Base-by-base conservation (phyloP, 257 asterid genomes). In the Ilex asprella region DNA sequence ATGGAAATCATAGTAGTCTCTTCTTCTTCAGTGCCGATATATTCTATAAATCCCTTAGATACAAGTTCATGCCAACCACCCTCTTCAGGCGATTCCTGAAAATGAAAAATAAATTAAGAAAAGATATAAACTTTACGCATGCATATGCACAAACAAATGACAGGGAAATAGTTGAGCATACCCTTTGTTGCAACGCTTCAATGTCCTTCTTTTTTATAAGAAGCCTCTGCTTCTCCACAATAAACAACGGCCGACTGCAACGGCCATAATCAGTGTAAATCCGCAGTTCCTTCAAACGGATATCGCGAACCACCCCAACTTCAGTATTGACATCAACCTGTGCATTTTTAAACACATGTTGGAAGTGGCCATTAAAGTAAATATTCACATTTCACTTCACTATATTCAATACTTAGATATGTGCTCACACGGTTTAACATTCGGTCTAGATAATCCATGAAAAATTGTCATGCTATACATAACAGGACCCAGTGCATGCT, bases 281-380 rank as follows among this genome's bases (percentile, higher is more conserved):
- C 15, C 99, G 82, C 35, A 89, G 92, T 77, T 92, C 99, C 70
- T 83, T 89, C 87, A 92, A 65, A 53, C 93, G 91, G 74, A 86
- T 82, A 82, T 92, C 99, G 54, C 97, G 95, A 60, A 92, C 99
- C 59, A 92, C 99, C 53, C 94, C 95, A 67, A 92, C 99, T 79
- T 92, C 99, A n/a, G 97, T 92, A 78, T 89, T 92, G 59, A 92
- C 96, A 43, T 92, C 99, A 63, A 86, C 95, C 97, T 92, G 90
- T 55, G 59, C 70, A 73, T 51, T 62, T 29, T 63, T 62, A 15
- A 73, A 61, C 32, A 73, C 14, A 10, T 52, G 47, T 27, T 51
- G 60, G 31, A 55, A 59, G 30, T 30, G 43, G 15, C 44, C 35
- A 73, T 56, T 55, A 59, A 50, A 57, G 31, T 46, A 2, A 21